Percentiles rank a stretch among this genome's conserved stretches.
Evolutionary conservation across 306 rosid species (phyloP).

Genomic region (Trifolium subterraneum): DNA sequence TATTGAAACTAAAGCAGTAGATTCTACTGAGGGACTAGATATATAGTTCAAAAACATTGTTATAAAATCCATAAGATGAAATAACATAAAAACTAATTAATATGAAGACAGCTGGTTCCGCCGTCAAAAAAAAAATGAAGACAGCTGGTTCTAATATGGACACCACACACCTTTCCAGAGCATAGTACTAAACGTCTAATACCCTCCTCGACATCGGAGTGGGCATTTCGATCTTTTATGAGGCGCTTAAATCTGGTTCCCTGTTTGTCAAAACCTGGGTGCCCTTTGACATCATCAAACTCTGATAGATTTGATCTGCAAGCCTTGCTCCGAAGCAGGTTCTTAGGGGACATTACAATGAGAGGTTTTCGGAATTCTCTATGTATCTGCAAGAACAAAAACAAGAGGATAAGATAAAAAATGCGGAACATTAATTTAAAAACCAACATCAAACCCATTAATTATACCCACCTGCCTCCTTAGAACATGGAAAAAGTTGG

Average conservation of each 20-base stretch:
- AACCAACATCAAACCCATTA: conserved; percentile 30
- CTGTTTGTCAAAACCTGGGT: conserved; percentile 98
- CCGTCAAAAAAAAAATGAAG: too few relatives aligned
- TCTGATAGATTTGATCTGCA: conserved; percentile 91
- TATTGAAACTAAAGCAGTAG: not conserved
- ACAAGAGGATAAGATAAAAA: conserved; percentile 37
- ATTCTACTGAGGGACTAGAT: too few relatives aligned
- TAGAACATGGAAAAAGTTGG: conserved; percentile 95
- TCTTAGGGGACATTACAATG: conserved; percentile 95
- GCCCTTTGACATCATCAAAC: conserved; percentile 99
- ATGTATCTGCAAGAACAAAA: conserved; percentile 61
- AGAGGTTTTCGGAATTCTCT: conserved; percentile 97
- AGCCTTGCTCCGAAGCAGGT: conserved; percentile 88
- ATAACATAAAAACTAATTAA: too few relatives aligned
- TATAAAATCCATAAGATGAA: too few relatives aligned
- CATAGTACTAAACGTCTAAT: conserved; percentile 88
- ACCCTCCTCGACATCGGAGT: conserved; percentile 81
- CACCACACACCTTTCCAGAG: conserved; percentile 84
- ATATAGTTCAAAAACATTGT: too few relatives aligned
- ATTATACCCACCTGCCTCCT: conserved; percentile 82
- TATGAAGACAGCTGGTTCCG: too few relatives aligned
- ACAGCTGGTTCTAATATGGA: not conserved
- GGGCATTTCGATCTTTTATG: conserved; percentile 84
- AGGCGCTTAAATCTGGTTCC: conserved; percentile 99
- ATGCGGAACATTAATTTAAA: not conserved